A percentile compares a stretch with the other conserved stretches of the same genome.
Conservation (phyloP, 2,329 filamentous ascomycete genomes). For the Exophiala sp. region DNA sequence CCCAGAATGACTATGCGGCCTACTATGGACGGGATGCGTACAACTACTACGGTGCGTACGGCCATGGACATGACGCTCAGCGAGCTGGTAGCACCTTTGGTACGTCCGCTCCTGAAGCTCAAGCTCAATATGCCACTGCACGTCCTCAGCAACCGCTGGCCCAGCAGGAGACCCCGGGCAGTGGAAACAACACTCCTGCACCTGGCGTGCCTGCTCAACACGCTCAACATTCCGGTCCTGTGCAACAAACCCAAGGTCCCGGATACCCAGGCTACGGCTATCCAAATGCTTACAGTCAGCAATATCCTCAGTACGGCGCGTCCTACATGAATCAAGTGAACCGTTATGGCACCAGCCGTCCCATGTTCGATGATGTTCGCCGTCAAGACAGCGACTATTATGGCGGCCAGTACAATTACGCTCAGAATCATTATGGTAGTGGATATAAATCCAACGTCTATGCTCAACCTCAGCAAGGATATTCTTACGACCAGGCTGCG, state of each 20-base stretch:
- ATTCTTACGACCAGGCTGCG: constrained; percentile 60
- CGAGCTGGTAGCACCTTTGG: constrained; percentile 73
- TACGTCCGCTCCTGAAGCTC: constrained; percentile 52
- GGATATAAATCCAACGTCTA: constrained; percentile 57
- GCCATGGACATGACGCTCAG: constrained; percentile 70
- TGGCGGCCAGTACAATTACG: constrained; percentile 48
- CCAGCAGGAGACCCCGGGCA: constrained; percentile 68
- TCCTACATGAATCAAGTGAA: constrained; percentile 53
- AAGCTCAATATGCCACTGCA: constrained; percentile 54
- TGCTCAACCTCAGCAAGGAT: constrained; percentile 56
- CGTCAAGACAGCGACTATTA: constrained; percentile 46
- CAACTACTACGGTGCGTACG: constrained; percentile 62
- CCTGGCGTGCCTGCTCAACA: constrained; percentile 58
- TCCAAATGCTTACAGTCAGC: constrained; percentile 33
- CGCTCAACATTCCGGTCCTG: constrained; percentile 28
- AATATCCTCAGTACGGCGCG: constrained; percentile 51
- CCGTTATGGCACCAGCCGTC: constrained; percentile 44
- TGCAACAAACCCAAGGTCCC: constrained; percentile 47
- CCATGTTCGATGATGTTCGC: constrained; percentile 47
- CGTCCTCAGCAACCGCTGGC: constrained; percentile 70
- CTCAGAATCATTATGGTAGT: constrained; percentile 43
- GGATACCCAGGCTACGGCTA: constrained; percentile 57
- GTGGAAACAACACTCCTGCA: constrained; percentile 85
- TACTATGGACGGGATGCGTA: constrained; percentile 81
- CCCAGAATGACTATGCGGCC: constrained; percentile 68